Evolutionary conservation across 176 grass and related monocot genomes (phyloP), one percentile per base, ranked within the genome.

Genomic region (Bromus sterilis): DNA sequence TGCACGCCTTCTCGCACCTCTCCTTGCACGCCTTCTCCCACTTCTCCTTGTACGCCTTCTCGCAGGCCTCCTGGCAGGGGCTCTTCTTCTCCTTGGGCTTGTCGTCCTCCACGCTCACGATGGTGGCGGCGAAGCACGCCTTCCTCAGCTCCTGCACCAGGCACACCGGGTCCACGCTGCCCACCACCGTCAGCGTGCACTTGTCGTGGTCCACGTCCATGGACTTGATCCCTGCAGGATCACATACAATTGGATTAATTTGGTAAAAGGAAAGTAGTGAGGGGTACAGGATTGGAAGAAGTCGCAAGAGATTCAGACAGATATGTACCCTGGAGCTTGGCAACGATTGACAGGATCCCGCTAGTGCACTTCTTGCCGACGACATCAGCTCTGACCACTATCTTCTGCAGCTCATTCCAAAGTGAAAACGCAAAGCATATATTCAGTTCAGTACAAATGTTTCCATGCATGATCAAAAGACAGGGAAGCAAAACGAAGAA

Each of bases 141-240:
- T 97, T 89, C 84, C 58, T 87, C 4, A 93, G 88, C 57, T 7
- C 49, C 1, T 33, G 59, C 49, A 83, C 72, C 2, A 97, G 28
- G 71, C 74, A 11, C 32, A 91, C 88, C 4, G 94, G 91, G 59
- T 97, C 94, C 0, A 80, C 88, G 1, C 31, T 11, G 1, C 94
- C 90, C 4, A 89, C 61, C 85, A 97, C 91, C 31, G 88, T 93
- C 81, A 97, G 86, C 15, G 80, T 91, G 80, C 78, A 56, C 51
- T 93, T 97, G 11, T 89, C 94, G 0, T 2, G 3, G 23, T 93
- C 91, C 16, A 89, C 53, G 0, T 35, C 64, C 63, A 97, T 51
- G 13, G 86, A 91, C 16, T 91, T 87, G 82, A 97, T 79, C 5
- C 88, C 87, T 96, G 62, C 2, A 91, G 0, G 26, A 1, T 23